Percentiles rank a stretch among this genome's conserved stretches.
These are phyloP conservation scores for Parathielavia hyrcaniae DNA, from an alignment of 495 filamentous ascomycete species.

Conservation along the genomic window DNA sequence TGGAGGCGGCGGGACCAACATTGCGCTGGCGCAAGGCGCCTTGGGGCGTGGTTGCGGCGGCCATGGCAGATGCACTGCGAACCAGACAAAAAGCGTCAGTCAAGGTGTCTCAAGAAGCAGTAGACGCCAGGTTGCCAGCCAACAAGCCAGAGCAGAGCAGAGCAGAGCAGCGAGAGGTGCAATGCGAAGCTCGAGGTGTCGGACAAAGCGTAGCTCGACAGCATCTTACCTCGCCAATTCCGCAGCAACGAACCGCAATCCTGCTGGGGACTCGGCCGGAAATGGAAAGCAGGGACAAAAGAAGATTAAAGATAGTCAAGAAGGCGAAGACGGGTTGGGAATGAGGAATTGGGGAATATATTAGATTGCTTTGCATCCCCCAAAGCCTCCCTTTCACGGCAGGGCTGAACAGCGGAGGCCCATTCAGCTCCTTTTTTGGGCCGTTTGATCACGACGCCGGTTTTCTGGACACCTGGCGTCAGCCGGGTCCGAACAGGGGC, in stretches of 20 bases:
- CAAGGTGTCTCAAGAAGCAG: not conserved
- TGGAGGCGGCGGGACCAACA: slow-evolving; percentile 38
- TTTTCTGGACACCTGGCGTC: slow-evolving; percentile 34
- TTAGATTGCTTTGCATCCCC: slow-evolving; percentile 22
- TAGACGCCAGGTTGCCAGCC: not conserved
- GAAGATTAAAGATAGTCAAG: slow-evolving; percentile 22
- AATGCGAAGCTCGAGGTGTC: not conserved
- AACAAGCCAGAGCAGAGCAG: not conserved
- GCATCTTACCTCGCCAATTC: slow-evolving; percentile 15
- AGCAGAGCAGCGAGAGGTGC: not conserved
- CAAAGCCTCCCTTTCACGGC: slow-evolving; percentile 13
- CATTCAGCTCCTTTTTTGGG: slow-evolving; percentile 6
- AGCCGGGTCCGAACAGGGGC: not conserved
- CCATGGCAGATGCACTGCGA: slow-evolving; percentile 33
- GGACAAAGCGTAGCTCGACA: not conserved
- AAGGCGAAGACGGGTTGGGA: slow-evolving; percentile 12
- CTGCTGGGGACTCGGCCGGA: not conserved
- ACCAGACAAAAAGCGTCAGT: not conserved
- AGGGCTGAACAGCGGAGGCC: slow-evolving; percentile 16
- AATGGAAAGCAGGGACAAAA: slow-evolving; percentile 13
- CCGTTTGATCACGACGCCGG: slow-evolving; percentile 13
- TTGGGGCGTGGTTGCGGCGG: slow-evolving; percentile 35
- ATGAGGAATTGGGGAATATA: slow-evolving; percentile 4
- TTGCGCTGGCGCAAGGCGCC: slow-evolving; percentile 51
- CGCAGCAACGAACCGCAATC: not conserved